Evolutionary conservation across 805 yeast species (phyloP), one percentile per base, ranked within the genome.

Genomic region (Metschnikowia continentalis): DNA sequence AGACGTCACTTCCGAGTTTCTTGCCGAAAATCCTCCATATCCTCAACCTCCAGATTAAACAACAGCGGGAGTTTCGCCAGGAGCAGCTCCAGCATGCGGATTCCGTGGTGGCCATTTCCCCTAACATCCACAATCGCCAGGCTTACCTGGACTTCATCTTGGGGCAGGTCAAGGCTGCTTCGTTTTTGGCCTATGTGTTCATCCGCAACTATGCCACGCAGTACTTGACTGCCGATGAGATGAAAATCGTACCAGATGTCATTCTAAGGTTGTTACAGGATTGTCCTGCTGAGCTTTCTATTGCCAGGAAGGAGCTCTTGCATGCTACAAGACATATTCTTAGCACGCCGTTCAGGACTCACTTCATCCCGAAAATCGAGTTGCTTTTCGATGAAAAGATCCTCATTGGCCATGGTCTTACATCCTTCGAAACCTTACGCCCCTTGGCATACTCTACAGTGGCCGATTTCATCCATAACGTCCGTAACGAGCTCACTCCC

Each of bases 261-360:
- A 88, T 94, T 37, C 79, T 91, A 49, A 75, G 98, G 56, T 71
- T 94, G 37, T 71, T 94, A 37, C 96, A 91, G 67, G 98, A 95
- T 66, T 94, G 98, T 66, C 99, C 99, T 2, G 84, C 94, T 15
- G 98, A 92, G 63, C 74, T 90, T 45, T 87, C 96, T 4, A 84
- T 90, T 3, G 96, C 97, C 0, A 78, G 98, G 62, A 90, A 91
- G 65, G 99, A 94, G 67, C 71, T 94, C 40, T 72, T 94, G 32
- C 98, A 94, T 56, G 97, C 97, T 0, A 88, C 96, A 3, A 78
- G 98, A 61, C 99, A 94, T 62, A 90, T 94, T n/a, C 71, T 94
- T 46, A 87, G 96, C 3, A 94, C 98, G 0, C 90, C 90, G 20
- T 89, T 89, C 66, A 78, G 96, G 53, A 74, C 81, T 2, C 78